Percentiles rank a stretch among this genome's conserved stretches.
These are phyloP conservation scores for Cladochytrium replicatum DNA, from an alignment of 192 early-diverging fungal species.

Conservation along the genomic window DNA sequence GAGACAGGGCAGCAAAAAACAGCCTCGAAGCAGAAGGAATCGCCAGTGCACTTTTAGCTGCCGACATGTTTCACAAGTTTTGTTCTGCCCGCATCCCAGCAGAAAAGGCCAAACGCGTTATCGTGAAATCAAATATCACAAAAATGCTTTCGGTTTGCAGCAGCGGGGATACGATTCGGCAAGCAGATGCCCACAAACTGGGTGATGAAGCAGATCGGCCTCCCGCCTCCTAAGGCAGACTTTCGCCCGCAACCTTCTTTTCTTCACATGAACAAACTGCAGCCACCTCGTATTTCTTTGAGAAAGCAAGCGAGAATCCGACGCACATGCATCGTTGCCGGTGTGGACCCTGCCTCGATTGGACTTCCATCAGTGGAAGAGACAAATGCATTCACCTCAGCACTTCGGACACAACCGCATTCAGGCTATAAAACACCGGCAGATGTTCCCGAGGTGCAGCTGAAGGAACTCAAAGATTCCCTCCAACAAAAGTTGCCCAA, in stretches of 20 bases:
- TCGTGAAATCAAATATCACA: too few relatives aligned
- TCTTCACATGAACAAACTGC: conserved; percentile 18
- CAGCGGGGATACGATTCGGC: conserved; percentile 24
- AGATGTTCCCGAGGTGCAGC: too few relatives aligned
- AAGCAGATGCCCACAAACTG: conserved; percentile 30
- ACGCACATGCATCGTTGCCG: conserved; percentile 28
- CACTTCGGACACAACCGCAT: too few relatives aligned
- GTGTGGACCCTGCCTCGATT: conserved; percentile 20
- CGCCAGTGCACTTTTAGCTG: too few relatives aligned
- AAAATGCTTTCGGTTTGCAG: too few relatives aligned
- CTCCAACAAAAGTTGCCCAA: conserved; percentile 17
- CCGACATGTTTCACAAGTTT: too few relatives aligned
- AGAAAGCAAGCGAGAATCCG: conserved; percentile 30
- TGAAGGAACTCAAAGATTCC: conserved; percentile 1
- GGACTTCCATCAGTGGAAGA: conserved; percentile 13
- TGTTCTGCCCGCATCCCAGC: too few relatives aligned
- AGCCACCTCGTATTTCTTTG: conserved; percentile 23
- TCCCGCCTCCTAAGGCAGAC: conserved; percentile 22
- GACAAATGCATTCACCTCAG: too few relatives aligned
- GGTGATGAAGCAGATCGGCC: conserved; percentile 33
- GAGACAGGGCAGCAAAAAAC: too few relatives aligned
- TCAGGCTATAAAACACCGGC: too few relatives aligned
- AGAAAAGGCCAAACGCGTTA: too few relatives aligned
- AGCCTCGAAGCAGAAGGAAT: too few relatives aligned
- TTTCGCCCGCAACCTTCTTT: conserved; percentile 8